Conservation (phyloP, 495 filamentous ascomycete species). For the Daldinia concentrica region DNA sequence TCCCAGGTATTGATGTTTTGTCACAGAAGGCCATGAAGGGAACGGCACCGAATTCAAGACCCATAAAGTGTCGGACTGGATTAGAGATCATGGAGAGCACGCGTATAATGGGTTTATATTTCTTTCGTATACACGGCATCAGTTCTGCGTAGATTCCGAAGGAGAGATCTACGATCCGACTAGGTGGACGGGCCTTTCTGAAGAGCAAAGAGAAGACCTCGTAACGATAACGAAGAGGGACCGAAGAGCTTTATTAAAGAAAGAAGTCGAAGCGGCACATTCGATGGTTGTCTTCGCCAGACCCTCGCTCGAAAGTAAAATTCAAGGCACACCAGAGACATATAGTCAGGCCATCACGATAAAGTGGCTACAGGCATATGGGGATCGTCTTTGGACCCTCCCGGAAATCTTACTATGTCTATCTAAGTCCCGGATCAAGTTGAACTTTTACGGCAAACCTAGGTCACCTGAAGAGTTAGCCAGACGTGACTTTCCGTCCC, state of each 20-base stretch:
- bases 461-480: background rate
- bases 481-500: background rate
- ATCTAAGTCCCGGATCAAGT: background rate
- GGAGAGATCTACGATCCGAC: background rate
- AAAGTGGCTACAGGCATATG: constrained; percentile 1
- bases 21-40: background rate
- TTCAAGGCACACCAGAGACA: background rate
- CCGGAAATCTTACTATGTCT: background rate
- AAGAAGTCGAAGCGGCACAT: background rate
- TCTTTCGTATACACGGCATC: background rate
- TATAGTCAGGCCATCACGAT: background rate
- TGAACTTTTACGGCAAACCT: background rate
- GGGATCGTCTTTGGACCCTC: background rate
- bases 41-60: background rate
- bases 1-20: background rate
- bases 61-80: background rate
- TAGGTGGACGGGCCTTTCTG: background rate
- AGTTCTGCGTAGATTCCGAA: constrained; percentile 1
- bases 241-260: background rate
- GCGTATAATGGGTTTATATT: background rate
- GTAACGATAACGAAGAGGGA: background rate
- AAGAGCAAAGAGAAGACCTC: background rate
- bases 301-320: background rate
- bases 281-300: background rate
- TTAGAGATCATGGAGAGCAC: background rate